Conservation (phyloP, 805 yeast species). For the Candida stauntonica region DNA sequence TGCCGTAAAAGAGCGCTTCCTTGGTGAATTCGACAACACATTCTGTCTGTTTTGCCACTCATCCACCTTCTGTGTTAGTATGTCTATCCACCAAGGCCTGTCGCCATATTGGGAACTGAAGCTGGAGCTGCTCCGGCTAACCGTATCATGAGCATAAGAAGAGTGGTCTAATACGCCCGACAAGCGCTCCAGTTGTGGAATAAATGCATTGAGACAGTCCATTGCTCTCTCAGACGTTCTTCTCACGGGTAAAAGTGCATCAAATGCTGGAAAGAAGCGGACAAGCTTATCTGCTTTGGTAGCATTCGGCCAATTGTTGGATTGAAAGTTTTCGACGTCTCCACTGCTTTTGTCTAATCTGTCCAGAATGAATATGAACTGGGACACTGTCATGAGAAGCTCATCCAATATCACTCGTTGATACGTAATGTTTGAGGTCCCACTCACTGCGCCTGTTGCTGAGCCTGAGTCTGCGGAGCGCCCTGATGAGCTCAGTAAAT, state of each 20-base stretch:
- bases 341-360: conserved; percentile 4
- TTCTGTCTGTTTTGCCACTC: conserved; percentile 2
- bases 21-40: conserved; percentile 2
- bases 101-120: not conserved
- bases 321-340: conserved; percentile 4
- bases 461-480: not conserved
- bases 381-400: conserved; percentile 5
- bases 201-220: conserved; percentile 3
- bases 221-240: conserved; percentile 1
- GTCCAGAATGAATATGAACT: conserved; percentile 6
- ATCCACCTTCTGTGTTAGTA: conserved; percentile 4
- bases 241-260: conserved; percentile 7
- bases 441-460: no score
- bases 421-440: no score
- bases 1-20: conserved; percentile 9
- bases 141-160: no score
- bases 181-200: conserved; percentile 6
- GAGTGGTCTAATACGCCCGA: no score
- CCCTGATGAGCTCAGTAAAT: not conserved
- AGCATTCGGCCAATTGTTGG: conserved; percentile 10
- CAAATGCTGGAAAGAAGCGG: conserved; percentile 7
- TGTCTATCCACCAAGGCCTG: conserved; percentile 6
- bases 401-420: conserved; percentile 4
- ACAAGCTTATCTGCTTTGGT: conserved; percentile 8
- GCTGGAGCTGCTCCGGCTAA: no score